A percentile compares a stretch with the other conserved stretches of the same genome.
These are phyloP conservation scores for Arthrocladium fulminans DNA, from an alignment of 2,329 filamentous ascomycete species.

Conservation along the genomic window DNA sequence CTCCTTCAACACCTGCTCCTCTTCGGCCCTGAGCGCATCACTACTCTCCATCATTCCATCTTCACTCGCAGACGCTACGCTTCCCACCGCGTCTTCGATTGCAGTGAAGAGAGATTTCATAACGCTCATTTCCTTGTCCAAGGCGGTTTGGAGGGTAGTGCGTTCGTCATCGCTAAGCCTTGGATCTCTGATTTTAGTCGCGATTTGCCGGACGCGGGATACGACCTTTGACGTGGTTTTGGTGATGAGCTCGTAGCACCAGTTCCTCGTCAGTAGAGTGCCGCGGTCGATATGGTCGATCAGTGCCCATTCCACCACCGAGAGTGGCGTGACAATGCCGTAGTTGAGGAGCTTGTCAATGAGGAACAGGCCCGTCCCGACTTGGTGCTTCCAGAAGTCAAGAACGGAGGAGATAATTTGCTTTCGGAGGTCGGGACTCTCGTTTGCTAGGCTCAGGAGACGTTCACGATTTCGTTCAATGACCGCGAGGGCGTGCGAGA, in stretches of 20 bases:
- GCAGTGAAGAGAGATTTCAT: slow-evolving; percentile 73
- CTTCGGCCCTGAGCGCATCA: slow-evolving; percentile 41
- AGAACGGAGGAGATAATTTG: slow-evolving; percentile 90
- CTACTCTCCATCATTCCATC: slow-evolving; percentile 64
- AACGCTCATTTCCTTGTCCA: slow-evolving; percentile 59
- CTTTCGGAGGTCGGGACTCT: slow-evolving; percentile 64
- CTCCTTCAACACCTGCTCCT: slow-evolving; percentile 54
- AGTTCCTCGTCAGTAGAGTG: slow-evolving; percentile 59
- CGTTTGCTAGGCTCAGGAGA: slow-evolving; percentile 66
- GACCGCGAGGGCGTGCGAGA: slow-evolving; percentile 89
- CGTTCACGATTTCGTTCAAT: slow-evolving; percentile 92
- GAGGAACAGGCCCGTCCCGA: slow-evolving; percentile 83
- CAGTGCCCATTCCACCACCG: slow-evolving; percentile 85
- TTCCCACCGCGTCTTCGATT: slow-evolving; percentile 67
- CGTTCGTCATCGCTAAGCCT: slow-evolving; percentile 47
- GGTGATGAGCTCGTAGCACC: slow-evolving; percentile 83
- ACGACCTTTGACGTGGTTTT: slow-evolving; percentile 88
- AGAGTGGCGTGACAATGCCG: slow-evolving; percentile 76
- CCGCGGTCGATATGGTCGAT: slow-evolving; percentile 57
- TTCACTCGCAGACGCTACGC: slow-evolving; percentile 63
- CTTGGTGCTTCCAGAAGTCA: slow-evolving; percentile 86
- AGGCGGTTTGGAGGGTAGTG: slow-evolving; percentile 50
- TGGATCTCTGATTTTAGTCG: slow-evolving; percentile 52
- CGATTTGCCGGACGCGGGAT: slow-evolving; percentile 72
- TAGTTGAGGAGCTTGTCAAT: slow-evolving; percentile 97